Conservation (phyloP, 1,139 yeast species). For the Kodamaea plutei region DNA sequence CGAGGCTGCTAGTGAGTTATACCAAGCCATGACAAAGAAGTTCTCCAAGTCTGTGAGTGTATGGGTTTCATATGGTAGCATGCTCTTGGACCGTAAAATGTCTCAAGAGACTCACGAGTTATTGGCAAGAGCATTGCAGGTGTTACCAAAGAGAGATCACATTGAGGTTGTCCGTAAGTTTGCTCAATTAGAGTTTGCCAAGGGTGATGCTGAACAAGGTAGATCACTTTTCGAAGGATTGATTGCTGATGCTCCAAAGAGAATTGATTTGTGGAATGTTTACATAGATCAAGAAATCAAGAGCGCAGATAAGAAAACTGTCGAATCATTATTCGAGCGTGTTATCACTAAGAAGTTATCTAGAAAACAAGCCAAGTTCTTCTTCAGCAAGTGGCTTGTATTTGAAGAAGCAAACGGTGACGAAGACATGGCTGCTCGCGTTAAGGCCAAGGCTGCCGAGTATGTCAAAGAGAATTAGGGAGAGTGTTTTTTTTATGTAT, state of each 20-base stretch:
- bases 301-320: slow-evolving; percentile 49
- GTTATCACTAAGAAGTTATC: slow-evolving; percentile 63
- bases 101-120: slow-evolving; percentile 63
- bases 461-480: slow-evolving; percentile 40
- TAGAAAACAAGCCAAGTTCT: slow-evolving; percentile 92
- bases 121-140: slow-evolving; percentile 67
- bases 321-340: slow-evolving; percentile 80
- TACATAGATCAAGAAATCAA: slow-evolving; percentile 91
- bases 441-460: slow-evolving; percentile 88
- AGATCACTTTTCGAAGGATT: slow-evolving; percentile 92
- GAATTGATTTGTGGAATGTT: slow-evolving; percentile 92
- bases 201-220: slow-evolving; percentile 92
- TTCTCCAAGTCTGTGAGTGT: slow-evolving; percentile 68
- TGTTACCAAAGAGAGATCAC: slow-evolving; percentile 72
- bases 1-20: slow-evolving; percentile 66
- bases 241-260: slow-evolving; percentile 83
- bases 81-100: slow-evolving; percentile 57
- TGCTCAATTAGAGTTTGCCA: slow-evolving; percentile 80
- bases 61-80: slow-evolving; percentile 80
- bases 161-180: slow-evolving; percentile 80
- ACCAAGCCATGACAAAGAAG: slow-evolving; percentile 68
- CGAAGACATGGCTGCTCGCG: slow-evolving; percentile 70
- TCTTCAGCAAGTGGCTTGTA: slow-evolving; percentile 87
- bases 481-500: not conserved
- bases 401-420: slow-evolving; percentile 72